A percentile compares a stretch with the other conserved stretches of the same genome.
Conservation (phyloP, 106 monocot species). For the Dioscorea dumetorum region DNA sequence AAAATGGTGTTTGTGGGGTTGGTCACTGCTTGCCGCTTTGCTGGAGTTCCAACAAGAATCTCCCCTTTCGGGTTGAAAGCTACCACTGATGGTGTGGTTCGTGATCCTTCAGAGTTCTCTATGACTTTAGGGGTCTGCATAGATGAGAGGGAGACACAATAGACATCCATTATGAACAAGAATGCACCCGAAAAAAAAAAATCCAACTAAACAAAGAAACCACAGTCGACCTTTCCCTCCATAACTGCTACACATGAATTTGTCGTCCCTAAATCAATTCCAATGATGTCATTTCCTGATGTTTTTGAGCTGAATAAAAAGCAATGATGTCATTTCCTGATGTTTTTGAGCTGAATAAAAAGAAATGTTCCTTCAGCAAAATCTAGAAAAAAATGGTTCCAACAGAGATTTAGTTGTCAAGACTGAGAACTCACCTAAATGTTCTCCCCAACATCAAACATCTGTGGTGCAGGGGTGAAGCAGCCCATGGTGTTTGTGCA, state of each 20-base stretch:
- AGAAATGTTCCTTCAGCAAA: not conserved
- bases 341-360: no score
- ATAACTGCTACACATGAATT: constrained; percentile 85
- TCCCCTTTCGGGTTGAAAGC: constrained; percentile 79
- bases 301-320: constrained; percentile 66
- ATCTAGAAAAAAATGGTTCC: not conserved
- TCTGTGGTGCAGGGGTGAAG: constrained; percentile 25
- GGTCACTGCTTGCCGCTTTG: constrained; percentile 85
- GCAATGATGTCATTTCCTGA: no score
- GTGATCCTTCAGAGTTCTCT: constrained; percentile 72
- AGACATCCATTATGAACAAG: no score
- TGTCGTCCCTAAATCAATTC: constrained; percentile 86
- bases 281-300: constrained; percentile 72
- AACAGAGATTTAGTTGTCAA: not conserved
- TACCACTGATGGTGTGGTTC: constrained; percentile 79
- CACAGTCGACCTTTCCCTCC: constrained; percentile 74
- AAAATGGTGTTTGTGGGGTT: constrained; percentile 79
- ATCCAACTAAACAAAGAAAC: not conserved
- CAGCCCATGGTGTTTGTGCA: constrained; percentile 21
- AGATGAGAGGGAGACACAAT: not conserved
- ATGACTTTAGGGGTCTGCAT: constrained; percentile 78
- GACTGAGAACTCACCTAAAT: constrained; percentile 42
- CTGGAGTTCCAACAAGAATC: constrained; percentile 79
- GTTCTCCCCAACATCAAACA: constrained; percentile 42
- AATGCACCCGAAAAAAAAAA: no score